A percentile compares a stretch with the other conserved stretches of the same genome.
Conservation (phyloP, 225 moss, liverwort and hornwort species). For the Pseudoscleropodium purum region DNA sequence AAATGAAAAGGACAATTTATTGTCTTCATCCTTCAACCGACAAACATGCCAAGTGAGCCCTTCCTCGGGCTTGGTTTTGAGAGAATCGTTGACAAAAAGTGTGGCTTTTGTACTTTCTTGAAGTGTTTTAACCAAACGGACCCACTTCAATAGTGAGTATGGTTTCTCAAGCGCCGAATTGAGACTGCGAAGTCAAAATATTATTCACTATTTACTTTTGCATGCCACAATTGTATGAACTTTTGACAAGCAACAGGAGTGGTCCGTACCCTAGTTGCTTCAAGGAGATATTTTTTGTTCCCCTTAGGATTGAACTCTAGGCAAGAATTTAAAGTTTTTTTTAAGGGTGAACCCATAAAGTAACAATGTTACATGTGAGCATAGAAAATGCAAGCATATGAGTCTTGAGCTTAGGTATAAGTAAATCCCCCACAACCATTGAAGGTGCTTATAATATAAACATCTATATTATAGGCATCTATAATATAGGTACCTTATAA, state of each 20-base stretch:
- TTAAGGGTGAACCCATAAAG: background rate
- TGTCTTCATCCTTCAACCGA: too few relatives aligned
- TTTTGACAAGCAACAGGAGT: background rate
- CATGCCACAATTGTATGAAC: rapidly evolving
- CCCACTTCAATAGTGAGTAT: background rate
- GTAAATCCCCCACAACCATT: too few relatives aligned
- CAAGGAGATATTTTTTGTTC: background rate
- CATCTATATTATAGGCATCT: too few relatives aligned
- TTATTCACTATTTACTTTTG: background rate
- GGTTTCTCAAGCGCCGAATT: rapidly evolving
- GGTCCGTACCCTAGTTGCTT: rapidly evolving
- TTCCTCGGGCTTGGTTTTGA: background rate
- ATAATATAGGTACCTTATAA: too few relatives aligned
- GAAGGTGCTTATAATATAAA: too few relatives aligned
- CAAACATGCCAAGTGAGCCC: background rate
- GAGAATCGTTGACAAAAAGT: background rate
- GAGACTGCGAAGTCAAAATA: background rate
- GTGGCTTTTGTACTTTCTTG: background rate
- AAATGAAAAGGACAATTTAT: background rate
- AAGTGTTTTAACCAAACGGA: background rate
- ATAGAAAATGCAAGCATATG: too few relatives aligned
- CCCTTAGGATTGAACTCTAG: rapidly evolving
- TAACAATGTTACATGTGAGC: too few relatives aligned
- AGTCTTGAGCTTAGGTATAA: too few relatives aligned
- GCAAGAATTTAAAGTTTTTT: rapidly evolving